A percentile compares a stretch with the other conserved stretches of the same genome.
These are phyloP conservation scores for Kwoniella mangroviensis DNA, from an alignment of 768 basidiomycete species.

Conservation along the genomic window DNA sequence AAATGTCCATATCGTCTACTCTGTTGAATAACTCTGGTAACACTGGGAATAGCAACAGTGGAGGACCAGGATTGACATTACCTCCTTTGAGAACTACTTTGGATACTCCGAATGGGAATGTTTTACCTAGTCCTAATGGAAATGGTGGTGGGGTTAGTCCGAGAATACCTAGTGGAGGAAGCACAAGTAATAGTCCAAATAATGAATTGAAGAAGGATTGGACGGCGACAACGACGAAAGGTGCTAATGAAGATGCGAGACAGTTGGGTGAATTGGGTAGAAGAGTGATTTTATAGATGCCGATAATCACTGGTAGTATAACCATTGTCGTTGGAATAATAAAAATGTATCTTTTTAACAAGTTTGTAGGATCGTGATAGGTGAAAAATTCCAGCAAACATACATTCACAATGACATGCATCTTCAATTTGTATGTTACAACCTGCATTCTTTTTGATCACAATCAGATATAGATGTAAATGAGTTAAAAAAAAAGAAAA, in stretches of 20 bases:
- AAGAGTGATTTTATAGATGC: constrained; percentile 24
- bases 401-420: too few relatives aligned
- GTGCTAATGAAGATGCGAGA: constrained; percentile 28
- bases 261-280: constrained; percentile 37
- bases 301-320: too few relatives aligned
- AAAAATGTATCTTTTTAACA: too few relatives aligned
- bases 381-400: too few relatives aligned
- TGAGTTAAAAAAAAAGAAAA: background rate
- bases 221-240: constrained; percentile 1
- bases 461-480: background rate
- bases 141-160: constrained; percentile 2
- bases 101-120: constrained; percentile 21
- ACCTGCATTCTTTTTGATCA: background rate
- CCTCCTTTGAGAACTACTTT: constrained; percentile 39
- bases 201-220: constrained; percentile 22
- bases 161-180: background rate
- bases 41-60: constrained; percentile 4
- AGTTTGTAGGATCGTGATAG: too few relatives aligned
- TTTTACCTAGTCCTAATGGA: constrained; percentile 11
- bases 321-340: too few relatives aligned
- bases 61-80: constrained; percentile 25
- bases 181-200: constrained; percentile 10
- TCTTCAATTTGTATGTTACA: background rate
- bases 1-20: constrained; percentile 32
- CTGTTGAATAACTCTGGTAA: constrained; percentile 11